These are phyloP conservation scores for Polyplosphaeria fusca DNA, from an alignment of 495 filamentous ascomycete genomes.

Conservation along the genomic window DNA sequence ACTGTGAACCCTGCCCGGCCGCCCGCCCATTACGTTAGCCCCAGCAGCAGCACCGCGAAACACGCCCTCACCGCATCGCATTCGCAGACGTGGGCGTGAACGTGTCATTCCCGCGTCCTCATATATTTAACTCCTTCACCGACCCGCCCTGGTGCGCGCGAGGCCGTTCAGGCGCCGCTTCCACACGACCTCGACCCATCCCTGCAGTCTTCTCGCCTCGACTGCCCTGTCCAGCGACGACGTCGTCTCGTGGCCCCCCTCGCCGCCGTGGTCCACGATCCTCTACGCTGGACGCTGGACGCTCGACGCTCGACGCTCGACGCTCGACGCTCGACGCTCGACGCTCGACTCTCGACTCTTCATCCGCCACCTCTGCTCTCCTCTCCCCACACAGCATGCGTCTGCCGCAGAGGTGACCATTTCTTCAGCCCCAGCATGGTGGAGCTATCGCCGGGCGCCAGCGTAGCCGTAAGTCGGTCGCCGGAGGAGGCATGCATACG, in stretches of 20 bases:
- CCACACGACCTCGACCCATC: slow-evolving; percentile 34
- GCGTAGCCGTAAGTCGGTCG: slow-evolving; percentile 68
- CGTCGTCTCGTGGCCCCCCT: slow-evolving; percentile 9
- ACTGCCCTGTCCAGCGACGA: slow-evolving; percentile 5
- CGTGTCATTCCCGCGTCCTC: too few relatives aligned
- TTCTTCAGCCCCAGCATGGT: slow-evolving; percentile 52
- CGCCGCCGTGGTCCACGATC: neutral
- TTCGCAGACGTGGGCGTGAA: too few relatives aligned
- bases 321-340: neutral
- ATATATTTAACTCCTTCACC: too few relatives aligned
- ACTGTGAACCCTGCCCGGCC: neutral
- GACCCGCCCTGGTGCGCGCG: too few relatives aligned
- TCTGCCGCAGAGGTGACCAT: slow-evolving; percentile 20
- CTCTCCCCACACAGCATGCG: slow-evolving; percentile 27
- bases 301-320: slow-evolving; percentile 1
- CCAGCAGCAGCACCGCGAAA: too few relatives aligned
- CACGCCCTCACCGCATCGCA: too few relatives aligned
- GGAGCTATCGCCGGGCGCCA: slow-evolving; percentile 80
- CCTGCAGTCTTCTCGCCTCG: slow-evolving; percentile 28
- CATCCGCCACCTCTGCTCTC: too few relatives aligned
- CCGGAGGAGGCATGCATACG: neutral
- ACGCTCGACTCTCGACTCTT: too few relatives aligned
- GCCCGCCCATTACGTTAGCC: slow-evolving; percentile 7
- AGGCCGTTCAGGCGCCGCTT: neutral
- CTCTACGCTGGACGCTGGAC: slow-evolving; percentile 17